Evolutionary conservation across 1,284 basidiomycete species (phyloP).

Genomic region (Coniferiporia weirii): DNA sequence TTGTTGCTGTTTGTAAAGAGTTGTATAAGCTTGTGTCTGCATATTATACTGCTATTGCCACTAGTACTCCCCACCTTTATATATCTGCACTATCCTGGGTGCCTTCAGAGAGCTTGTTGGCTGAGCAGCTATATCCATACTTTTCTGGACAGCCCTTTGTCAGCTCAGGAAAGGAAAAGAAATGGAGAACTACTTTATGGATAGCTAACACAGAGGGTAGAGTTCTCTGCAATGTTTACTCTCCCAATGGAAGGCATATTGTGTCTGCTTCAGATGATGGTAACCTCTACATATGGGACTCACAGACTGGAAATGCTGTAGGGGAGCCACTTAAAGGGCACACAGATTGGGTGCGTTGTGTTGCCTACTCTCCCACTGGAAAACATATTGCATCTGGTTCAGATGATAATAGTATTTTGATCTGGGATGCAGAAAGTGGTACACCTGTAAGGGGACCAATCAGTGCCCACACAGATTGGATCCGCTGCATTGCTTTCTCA

Average conservation of each 20-base stretch:
- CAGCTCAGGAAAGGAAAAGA: not conserved
- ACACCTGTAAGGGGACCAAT: not conserved
- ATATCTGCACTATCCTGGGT: not conserved
- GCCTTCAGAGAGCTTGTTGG: not conserved
- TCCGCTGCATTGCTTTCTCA: not conserved
- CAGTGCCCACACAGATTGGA: not conserved
- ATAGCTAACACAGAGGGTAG: not conserved
- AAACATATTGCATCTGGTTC: conserved; percentile 65
- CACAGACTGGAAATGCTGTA: not conserved
- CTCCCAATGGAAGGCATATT: not conserved
- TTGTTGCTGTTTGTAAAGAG: not conserved
- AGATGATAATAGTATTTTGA: conserved; percentile 35
- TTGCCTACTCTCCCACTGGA: conserved; percentile 20
- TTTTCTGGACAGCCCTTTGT: not conserved
- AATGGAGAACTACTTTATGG: not conserved
- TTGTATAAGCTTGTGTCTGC: not conserved
- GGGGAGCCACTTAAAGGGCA: conserved; percentile 6
- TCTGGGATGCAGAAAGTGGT: conserved; percentile 3
- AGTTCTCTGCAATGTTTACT: not conserved
- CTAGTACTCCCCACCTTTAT: not conserved
- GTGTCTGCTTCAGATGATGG: conserved; percentile 10
- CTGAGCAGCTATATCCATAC: not conserved
- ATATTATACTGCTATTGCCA: not conserved
- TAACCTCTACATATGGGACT: not conserved
- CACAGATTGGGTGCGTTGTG: not conserved